Evolutionary conservation across 257 asterid species (phyloP), one percentile per base, ranked within the genome.

Genomic region (Plantago major): DNA sequence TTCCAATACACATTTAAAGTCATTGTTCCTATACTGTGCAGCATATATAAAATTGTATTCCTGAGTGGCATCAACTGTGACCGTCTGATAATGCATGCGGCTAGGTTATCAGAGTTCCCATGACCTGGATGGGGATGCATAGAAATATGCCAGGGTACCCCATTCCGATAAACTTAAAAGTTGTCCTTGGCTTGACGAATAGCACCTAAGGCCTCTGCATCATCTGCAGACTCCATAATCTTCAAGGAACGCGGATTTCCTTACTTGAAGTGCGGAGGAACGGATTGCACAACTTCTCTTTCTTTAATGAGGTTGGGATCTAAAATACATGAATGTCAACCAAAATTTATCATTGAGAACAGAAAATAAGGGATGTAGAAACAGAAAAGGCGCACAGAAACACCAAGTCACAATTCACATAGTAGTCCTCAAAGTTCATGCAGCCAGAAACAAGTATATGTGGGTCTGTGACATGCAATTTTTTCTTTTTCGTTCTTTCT

Each of bases 221-320:
- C 97, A 51, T 79, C 80, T 17, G 95, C 93, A 11, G 84, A 69
- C 74, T 76, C 77, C 0, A 89, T 79, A 69, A 92, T 83, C 47
- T 69, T 83, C 68, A 92, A 74, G 10, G 85, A 82, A 69, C 42
- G 62, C 99, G 81, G 61, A 92, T 89, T 81, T 92, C 97, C 69
- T 44, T 28, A 62, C 95, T 84, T 58, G 92, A 84, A 45, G 96
- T 86, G 42, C 99, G 97, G 60, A 89, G 96, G 71, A 92, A 92
- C 0, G 99, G 99, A 71, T 92, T 92, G 40, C 97, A 92, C 57
- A 62, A 62, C 80, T 92, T 92, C 84, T 92, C 99, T 67, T 50
- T 78, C 50, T 71, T 76, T 17, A 92, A 75, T 16, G 87, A 73
- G 44, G 91, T 81, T 16, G 99, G 99, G 72, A 92, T 83, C 99